Evolutionary conservation across 2,329 filamentous ascomycete genomes (phyloP).

Genomic region (Aspergillus clavatus): DNA sequence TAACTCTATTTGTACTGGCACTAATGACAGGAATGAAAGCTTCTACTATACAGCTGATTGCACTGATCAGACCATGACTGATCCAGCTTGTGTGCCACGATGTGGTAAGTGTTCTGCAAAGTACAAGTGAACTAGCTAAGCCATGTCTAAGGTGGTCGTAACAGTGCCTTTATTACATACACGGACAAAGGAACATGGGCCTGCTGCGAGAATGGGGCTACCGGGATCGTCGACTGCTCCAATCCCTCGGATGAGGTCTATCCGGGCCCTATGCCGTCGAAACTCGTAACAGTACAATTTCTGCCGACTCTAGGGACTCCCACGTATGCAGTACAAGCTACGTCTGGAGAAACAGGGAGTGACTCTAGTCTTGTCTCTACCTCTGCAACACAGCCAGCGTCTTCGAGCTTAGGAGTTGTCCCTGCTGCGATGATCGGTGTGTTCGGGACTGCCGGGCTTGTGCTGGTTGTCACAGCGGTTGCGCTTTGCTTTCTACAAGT

Average conservation of each 20-base stretch:
- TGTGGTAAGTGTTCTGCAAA: slow-evolving; percentile 4
- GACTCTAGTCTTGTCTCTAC: too few relatives aligned
- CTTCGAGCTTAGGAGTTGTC: too few relatives aligned
- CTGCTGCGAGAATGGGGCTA: slow-evolving; percentile 8
- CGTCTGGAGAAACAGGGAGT: too few relatives aligned
- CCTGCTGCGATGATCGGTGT: too few relatives aligned
- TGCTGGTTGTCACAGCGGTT: too few relatives aligned
- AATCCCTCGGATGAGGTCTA: slow-evolving; percentile 4
- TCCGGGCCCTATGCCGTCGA: slow-evolving; percentile 2
- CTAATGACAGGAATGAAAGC: not conserved
- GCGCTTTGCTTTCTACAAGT: too few relatives aligned
- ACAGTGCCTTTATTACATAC: not conserved
- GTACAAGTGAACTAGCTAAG: not conserved
- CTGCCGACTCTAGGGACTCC: not conserved
- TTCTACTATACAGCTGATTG: slow-evolving; percentile 11
- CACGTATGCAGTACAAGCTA: too few relatives aligned
- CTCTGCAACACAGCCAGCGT: too few relatives aligned
- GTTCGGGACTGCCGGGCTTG: too few relatives aligned
- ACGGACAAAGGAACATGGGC: slow-evolving; percentile 3
- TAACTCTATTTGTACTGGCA: slow-evolving; percentile 6
- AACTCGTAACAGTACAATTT: slow-evolving; percentile 8
- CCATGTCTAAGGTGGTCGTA: not conserved
- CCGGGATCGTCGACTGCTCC: slow-evolving; percentile 4
- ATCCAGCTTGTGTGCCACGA: slow-evolving; percentile 7
- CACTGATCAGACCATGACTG: slow-evolving; percentile 5